Evolutionary conservation across 2,329 filamentous ascomycete species (phyloP).

Genomic region (Cadophora malorum): DNA sequence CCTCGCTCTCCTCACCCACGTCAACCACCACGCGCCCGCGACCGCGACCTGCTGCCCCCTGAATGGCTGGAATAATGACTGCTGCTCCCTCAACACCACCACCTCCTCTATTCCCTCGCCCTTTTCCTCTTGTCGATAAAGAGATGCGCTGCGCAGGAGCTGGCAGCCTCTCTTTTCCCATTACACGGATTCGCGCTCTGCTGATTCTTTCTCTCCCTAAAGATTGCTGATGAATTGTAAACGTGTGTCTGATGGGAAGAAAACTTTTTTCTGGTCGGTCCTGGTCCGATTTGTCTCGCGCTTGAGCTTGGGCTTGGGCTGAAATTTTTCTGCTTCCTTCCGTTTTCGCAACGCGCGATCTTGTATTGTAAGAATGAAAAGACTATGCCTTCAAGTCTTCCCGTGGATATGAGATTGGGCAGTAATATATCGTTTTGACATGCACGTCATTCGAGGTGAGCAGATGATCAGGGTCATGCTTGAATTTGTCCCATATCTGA

Average conservation of each 20-base stretch:
- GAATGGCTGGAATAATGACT: slow-evolving; percentile 3
- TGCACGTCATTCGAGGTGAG: slow-evolving; percentile 2
- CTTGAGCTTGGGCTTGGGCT: slow-evolving; percentile 1
- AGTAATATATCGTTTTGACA: not conserved
- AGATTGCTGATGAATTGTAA: not conserved
- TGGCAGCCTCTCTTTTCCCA: slow-evolving; percentile 13
- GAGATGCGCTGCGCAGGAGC: slow-evolving; percentile 1
- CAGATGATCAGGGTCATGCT: not conserved
- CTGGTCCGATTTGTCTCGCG: slow-evolving; percentile 3
- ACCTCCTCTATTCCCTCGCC: not conserved
- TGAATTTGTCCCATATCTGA: too few relatives aligned
- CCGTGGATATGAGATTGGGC: not conserved
- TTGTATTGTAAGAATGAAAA: not conserved
- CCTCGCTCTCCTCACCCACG: slow-evolving; percentile 8
- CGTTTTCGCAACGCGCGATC: not conserved
- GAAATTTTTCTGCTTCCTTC: not conserved
- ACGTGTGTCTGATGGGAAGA: not conserved
- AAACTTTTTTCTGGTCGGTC: not conserved
- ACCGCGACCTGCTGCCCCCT: not conserved
- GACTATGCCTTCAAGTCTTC: too few relatives aligned
- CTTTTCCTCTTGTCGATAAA: not conserved
- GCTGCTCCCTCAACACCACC: not conserved
- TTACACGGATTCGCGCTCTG: slow-evolving; percentile 1
- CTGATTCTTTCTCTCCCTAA: too few relatives aligned
- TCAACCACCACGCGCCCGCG: slow-evolving; percentile 9